phyloP scores from a whole-genome alignment of 225 moss, liverwort and hornwort genomes.

The Sphagnum tenellum region DNA sequence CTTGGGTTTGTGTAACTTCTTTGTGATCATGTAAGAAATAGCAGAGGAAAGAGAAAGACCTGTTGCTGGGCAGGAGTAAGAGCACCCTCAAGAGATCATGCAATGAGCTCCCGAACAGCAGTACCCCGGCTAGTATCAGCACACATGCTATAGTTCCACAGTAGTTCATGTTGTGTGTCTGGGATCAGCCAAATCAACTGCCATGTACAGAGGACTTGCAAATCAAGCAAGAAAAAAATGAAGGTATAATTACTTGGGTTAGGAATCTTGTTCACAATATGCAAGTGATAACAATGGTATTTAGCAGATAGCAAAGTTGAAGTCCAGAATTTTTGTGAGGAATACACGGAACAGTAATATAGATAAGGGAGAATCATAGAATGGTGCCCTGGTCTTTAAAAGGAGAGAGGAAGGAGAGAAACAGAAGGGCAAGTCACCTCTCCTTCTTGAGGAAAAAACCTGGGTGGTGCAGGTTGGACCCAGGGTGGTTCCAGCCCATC shows the following conservation, averaged over 20 bases:
- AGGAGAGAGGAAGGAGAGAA: too few species aligned
- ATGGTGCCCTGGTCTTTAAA: too few species aligned
- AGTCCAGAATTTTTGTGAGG: too few species aligned
- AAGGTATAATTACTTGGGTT: too few species aligned
- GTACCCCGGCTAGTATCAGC: slow-evolving; percentile 81
- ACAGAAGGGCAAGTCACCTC: slow-evolving; percentile 27
- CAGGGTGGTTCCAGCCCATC: slow-evolving; percentile 73
- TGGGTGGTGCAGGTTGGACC: slow-evolving; percentile 62
- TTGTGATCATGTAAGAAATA: too few species aligned
- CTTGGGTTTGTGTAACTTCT: too few species aligned
- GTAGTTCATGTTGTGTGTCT: slow-evolving; percentile 56
- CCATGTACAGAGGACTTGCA: neutral
- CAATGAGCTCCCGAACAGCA: slow-evolving; percentile 66
- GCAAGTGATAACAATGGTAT: too few species aligned
- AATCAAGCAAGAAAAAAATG: too few species aligned
- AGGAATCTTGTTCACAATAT: too few species aligned
- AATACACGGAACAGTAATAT: too few species aligned
- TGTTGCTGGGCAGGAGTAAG: slow-evolving; percentile 69
- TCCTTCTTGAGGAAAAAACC: slow-evolving; percentile 70
- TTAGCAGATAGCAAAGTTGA: too few species aligned
- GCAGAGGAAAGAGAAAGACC: slow-evolving; percentile 22
- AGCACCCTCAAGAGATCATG: slow-evolving; percentile 55
- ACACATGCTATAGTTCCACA: slow-evolving; percentile 77
- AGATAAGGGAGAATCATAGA: too few species aligned
- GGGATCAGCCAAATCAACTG: slow-evolving; percentile 82